Percentiles rank a stretch among this genome's conserved stretches.
These are phyloP conservation scores for Melampsora occidentalis DNA, from an alignment of 1,284 basidiomycete species.

Conservation along the genomic window DNA sequence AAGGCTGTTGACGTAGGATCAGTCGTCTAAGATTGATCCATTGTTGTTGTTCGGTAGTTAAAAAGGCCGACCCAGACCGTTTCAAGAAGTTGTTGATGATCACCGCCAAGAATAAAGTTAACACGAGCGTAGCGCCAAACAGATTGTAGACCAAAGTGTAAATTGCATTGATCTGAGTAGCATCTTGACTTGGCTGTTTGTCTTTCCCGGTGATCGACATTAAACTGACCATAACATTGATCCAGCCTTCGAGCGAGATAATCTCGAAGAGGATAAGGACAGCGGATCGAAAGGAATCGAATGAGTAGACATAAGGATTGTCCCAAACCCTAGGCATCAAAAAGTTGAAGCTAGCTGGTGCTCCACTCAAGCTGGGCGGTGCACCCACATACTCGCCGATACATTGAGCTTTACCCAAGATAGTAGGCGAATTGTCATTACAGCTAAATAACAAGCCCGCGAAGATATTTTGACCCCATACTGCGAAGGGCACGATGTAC, in stretches of 20 bases:
- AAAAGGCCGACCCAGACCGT: constrained; percentile 75
- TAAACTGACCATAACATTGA: constrained; percentile 79
- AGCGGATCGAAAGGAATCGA: constrained; percentile 81
- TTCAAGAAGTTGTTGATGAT: constrained; percentile 92
- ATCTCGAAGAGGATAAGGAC: constrained; percentile 94
- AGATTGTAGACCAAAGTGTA: constrained; percentile 94
- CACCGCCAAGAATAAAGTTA: constrained; percentile 63
- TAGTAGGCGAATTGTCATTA: constrained; percentile 66
- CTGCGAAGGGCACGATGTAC: constrained; percentile 91
- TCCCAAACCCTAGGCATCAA: constrained; percentile 82
- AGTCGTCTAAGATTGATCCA: constrained; percentile 92
- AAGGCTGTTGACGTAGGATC: constrained; percentile 80
- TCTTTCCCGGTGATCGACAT: constrained; percentile 73
- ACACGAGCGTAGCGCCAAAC: constrained; percentile 77
- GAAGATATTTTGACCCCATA: constrained; percentile 96
- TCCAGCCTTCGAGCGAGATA: constrained; percentile 91
- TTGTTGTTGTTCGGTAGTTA: constrained; percentile 84
- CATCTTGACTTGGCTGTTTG: constrained; percentile 69
- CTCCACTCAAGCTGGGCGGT: constrained; percentile 46
- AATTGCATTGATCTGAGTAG: constrained; percentile 75
- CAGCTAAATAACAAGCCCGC: constrained; percentile 78
- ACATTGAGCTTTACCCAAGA: constrained; percentile 57
- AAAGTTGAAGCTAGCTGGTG: constrained; percentile 57
- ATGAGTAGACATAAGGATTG: constrained; percentile 85
- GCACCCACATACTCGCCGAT: constrained; percentile 65